Percentiles rank a stretch among this genome's conserved stretches.
Conservation (phyloP, 192 early-diverging fungal genomes). For the Coemansia sp. region DNA sequence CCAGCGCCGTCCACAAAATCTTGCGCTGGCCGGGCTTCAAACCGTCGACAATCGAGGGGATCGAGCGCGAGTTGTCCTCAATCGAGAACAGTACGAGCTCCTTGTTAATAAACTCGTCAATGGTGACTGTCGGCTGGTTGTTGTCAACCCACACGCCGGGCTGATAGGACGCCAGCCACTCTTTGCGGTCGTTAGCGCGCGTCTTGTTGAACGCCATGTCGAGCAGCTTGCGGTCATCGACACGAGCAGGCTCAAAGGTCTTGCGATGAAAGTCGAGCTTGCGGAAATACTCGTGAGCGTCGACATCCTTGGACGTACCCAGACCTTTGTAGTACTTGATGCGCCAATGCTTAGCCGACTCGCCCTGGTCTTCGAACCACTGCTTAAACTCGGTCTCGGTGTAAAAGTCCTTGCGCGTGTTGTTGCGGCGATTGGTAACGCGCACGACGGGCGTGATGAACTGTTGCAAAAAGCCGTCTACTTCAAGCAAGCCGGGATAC, state of each 20-base stretch:
- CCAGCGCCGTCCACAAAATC: conserved; percentile 84
- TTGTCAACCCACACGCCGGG: conserved; percentile 92
- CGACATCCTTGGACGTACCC: conserved; percentile 80
- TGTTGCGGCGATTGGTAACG: conserved; percentile 60
- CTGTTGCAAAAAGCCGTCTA: conserved; percentile 89
- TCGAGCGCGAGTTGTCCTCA: conserved; percentile 92
- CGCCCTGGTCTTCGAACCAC: conserved; percentile 71
- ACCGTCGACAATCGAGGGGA: conserved; percentile 92
- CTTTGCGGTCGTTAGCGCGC: conserved; percentile 91
- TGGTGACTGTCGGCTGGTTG: conserved; percentile 68
- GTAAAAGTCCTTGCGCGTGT: conserved; percentile 73
- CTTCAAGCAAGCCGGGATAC: conserved; percentile 86
- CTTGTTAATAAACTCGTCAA: conserved; percentile 91
- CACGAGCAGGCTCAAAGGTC: conserved; percentile 60
- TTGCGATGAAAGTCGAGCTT: conserved; percentile 79
- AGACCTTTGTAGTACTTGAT: conserved; percentile 99
- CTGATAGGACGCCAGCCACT: conserved; percentile 81
- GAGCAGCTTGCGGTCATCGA: conserved; percentile 73
- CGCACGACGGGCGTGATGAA: conserved; percentile 98
- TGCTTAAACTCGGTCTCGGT: conserved; percentile 90
- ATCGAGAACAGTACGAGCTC: conserved; percentile 94
- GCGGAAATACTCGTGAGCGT: conserved; percentile 92
- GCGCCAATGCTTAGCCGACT: conserved; percentile 75
- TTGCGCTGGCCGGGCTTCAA: conserved; percentile 97
- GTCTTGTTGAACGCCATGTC: conserved; percentile 98